These are phyloP conservation scores for Candida vartiovaarae DNA, from an alignment of 805 yeast genomes.

Conservation along the genomic window DNA sequence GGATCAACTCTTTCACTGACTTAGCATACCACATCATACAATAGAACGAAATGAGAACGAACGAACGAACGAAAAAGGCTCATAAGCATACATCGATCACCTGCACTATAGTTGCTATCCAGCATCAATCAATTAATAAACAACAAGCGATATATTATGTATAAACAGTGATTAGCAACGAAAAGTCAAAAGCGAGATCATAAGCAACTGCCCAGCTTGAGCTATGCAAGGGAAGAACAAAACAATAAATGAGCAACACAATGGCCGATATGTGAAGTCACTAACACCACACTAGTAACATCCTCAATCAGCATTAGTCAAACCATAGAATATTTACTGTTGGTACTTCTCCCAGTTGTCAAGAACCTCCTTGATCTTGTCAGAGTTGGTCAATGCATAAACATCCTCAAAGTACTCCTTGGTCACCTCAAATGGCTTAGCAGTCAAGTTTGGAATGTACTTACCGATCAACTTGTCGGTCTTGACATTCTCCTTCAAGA, in stretches of 20 bases:
- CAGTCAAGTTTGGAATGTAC: constrained; percentile 98
- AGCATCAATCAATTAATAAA: neutral
- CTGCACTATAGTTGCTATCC: neutral
- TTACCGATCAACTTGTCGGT: constrained; percentile 89
- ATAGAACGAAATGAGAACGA: neutral
- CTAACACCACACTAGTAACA: constrained; percentile 23
- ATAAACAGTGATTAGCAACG: constrained; percentile 2
- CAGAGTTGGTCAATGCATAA: constrained; percentile 83
- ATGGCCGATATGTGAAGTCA: neutral
- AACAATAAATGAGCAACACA: neutral
- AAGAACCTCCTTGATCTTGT: constrained; percentile 79
- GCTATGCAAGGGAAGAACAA: neutral
- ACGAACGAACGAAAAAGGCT: neutral
- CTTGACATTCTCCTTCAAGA: constrained; percentile 90
- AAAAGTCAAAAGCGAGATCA: neutral
- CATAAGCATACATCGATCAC: neutral
- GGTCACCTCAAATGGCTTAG: constrained; percentile 91
- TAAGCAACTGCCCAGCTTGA: neutral
- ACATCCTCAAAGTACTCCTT: constrained; percentile 97
- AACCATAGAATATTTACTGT: constrained; percentile 10
- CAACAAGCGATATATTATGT: constrained; percentile 2
- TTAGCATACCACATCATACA: constrained; percentile 34
- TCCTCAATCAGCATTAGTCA: neutral
- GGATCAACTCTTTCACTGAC: constrained; percentile 50
- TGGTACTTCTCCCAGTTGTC: constrained; percentile 94